Evolutionary conservation across 768 basidiomycete species (phyloP).

Genomic region (Xerocomus brunneocitrinus): DNA sequence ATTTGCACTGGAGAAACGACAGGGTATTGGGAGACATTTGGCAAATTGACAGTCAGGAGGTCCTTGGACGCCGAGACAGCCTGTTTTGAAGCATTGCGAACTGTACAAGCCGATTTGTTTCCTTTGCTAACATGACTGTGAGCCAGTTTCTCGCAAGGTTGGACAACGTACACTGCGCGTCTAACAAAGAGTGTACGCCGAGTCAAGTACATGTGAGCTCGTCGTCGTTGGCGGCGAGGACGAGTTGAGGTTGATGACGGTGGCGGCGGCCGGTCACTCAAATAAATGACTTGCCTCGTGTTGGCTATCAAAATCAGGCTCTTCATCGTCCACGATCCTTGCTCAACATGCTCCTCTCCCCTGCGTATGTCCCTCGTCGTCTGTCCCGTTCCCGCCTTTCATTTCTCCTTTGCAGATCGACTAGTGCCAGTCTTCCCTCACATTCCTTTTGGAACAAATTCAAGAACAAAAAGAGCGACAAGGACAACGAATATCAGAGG

Average conservation of each 20-base stretch:
- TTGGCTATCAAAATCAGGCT: conserved; percentile 27
- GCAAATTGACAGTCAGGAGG: conserved; percentile 51
- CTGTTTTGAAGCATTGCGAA: conserved; percentile 12
- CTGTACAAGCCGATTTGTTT: no score
- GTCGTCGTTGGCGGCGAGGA: no score
- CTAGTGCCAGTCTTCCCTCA: conserved; percentile 54
- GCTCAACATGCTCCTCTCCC: conserved; percentile 69
- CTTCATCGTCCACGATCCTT: conserved; percentile 20
- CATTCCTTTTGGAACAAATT: conserved; percentile 59
- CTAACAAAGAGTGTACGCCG: not conserved
- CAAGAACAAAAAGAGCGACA: conserved; percentile 57
- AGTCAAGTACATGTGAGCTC: conserved; percentile 11
- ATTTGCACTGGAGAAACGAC: conserved; percentile 49
- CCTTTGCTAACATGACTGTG: no score
- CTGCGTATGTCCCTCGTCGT: conserved; percentile 53
- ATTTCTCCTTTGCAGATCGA: conserved; percentile 49
- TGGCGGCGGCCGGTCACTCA: not conserved
- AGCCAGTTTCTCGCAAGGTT: no score
- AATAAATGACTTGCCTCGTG: conserved; percentile 48
- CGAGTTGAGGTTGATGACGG: not conserved
- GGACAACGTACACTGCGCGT: no score
- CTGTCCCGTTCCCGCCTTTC: conserved; percentile 21
- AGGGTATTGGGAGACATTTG: conserved; percentile 45
- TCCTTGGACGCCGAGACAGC: conserved; percentile 2
- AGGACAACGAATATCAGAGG: conserved; percentile 56